These are phyloP conservation scores for Globisporangium cylindrosporum DNA, from an alignment of 352 stramenopile species.

Conservation along the genomic window DNA sequence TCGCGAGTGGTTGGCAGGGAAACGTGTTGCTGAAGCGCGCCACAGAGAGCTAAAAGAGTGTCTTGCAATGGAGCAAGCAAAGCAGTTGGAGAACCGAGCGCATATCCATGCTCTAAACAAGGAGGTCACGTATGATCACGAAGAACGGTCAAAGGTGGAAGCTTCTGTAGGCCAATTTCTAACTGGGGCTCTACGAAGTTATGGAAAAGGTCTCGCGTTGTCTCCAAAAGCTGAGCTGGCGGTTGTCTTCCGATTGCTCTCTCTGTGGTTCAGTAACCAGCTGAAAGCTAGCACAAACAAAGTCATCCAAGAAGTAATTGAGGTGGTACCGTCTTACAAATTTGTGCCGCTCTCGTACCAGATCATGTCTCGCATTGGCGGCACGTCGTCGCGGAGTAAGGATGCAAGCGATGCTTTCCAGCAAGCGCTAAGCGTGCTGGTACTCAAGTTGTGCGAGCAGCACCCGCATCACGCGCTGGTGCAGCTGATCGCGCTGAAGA, in stretches of 20 bases:
- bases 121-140: conserved; percentile 87
- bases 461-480: conserved; percentile 97
- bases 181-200: conserved; percentile 84
- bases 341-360: conserved; percentile 97
- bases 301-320: conserved; percentile 81
- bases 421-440: conserved; percentile 80
- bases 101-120: conserved; percentile 75
- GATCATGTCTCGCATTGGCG: conserved; percentile 95
- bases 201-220: conserved; percentile 58
- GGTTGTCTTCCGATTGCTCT: conserved; percentile 91
- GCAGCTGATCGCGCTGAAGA: conserved; percentile 94
- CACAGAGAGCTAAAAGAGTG: conserved; percentile 60
- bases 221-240: conserved; percentile 77
- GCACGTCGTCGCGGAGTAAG: conserved; percentile 8
- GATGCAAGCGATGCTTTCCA: conserved; percentile 59
- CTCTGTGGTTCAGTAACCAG: conserved; percentile 94
- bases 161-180: conserved; percentile 86
- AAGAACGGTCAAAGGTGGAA: conserved; percentile 85
- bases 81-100: conserved; percentile 62
- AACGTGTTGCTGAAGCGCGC: conserved; percentile 67
- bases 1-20: conserved; percentile 86
- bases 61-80: conserved; percentile 51
- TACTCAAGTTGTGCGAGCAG: conserved; percentile 91
- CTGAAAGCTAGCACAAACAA: conserved; percentile 67
- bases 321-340: conserved; percentile 92